Evolutionary conservation across 345 rosid genomes (phyloP), one percentile per base, ranked within the genome.

Genomic region (Gossypium stocksii): DNA sequence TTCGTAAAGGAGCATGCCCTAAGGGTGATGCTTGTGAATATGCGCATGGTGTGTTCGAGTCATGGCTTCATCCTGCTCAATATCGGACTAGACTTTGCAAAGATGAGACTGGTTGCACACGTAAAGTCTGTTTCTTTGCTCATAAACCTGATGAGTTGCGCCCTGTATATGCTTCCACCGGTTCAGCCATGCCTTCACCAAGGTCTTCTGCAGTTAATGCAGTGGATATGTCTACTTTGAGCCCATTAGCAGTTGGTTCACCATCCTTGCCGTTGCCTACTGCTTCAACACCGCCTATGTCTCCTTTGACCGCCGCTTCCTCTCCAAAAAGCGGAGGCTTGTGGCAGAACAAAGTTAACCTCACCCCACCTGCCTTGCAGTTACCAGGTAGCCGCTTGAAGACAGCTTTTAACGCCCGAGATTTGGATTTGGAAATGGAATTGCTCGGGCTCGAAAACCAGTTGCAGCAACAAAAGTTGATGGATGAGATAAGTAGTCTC

Each of bases 121-220:
- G 99, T 49, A 93, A 94, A 86, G 99, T 95, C 1, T 95, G 99
- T 77, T 95, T 95, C 93, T 95, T 95, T 66, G 99, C 99, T 58
- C 99, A 95, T 81, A 91, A 79, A 79, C 87, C 80, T 0, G 97
- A 95, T 19, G 99, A 95, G 76, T 68, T 95, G 71, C 89, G 98
- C 19, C 98, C 99, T 2, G 97, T 95, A 15, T 88, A 90, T 82
- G 93, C 94, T 58, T 83, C 97, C 9, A 95, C 98, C 0, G 99
- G 99, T n/a, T 91, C 98, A 41, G 99, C 98, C 3, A 85, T 95
- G 93, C 92, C 91, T 75, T 95, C 98, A 2, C 99, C 99, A 0
- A 87, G 88, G 82, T 89, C 97, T 53, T 62, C 79, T 60, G 77
- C 90, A 0, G 80, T 78, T 51, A 82, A 80, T 77, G 80, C 85